These are phyloP conservation scores for Phytophthora hibernalis DNA, from an alignment of 352 stramenopile species.

Conservation along the genomic window DNA sequence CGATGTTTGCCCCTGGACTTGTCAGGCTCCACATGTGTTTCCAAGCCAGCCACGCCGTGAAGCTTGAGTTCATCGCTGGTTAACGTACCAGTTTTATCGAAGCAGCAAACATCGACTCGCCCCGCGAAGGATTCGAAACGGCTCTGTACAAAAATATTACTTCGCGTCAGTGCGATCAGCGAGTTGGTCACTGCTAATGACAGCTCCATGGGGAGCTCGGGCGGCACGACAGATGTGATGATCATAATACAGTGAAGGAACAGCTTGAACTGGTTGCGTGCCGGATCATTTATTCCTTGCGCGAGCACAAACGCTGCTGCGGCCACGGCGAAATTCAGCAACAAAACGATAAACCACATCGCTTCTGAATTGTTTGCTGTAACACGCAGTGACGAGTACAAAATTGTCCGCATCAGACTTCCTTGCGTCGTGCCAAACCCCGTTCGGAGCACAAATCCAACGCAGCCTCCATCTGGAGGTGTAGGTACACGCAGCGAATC, in stretches of 20 bases:
- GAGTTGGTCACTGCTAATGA: constrained; percentile 97
- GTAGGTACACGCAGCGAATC: constrained; percentile 53
- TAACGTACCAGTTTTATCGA: constrained; percentile 99
- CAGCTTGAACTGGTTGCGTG: constrained; percentile 96
- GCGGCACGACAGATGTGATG: constrained; percentile 98
- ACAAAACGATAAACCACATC: constrained; percentile 95
- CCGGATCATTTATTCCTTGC: constrained; percentile 84
- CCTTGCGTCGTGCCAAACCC: constrained; percentile 98
- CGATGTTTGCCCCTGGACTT: constrained; percentile 50
- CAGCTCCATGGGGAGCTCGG: constrained; percentile 98
- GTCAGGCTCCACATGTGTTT: constrained; percentile 52
- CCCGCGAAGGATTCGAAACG: constrained; percentile 97
- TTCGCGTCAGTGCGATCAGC: constrained; percentile 94
- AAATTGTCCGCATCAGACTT: constrained; percentile 97
- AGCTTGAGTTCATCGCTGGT: constrained; percentile 97
- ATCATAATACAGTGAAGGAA: constrained; percentile 98
- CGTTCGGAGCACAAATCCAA: constrained; percentile 96
- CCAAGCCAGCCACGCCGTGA: constrained; percentile 92
- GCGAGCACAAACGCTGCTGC: constrained; percentile 94
- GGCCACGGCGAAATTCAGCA: constrained; percentile 97
- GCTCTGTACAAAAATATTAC: constrained; percentile 98
- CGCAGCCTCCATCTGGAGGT: constrained; percentile 92
- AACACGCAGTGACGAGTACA: constrained; percentile 97
- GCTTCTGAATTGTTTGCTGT: constrained; percentile 96
- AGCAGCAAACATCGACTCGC: constrained; percentile 96